Percentiles rank a stretch among this genome's conserved stretches.
These are phyloP conservation scores for Talaromyces proteolyticus DNA, from an alignment of 495 filamentous ascomycete species.

Conservation along the genomic window DNA sequence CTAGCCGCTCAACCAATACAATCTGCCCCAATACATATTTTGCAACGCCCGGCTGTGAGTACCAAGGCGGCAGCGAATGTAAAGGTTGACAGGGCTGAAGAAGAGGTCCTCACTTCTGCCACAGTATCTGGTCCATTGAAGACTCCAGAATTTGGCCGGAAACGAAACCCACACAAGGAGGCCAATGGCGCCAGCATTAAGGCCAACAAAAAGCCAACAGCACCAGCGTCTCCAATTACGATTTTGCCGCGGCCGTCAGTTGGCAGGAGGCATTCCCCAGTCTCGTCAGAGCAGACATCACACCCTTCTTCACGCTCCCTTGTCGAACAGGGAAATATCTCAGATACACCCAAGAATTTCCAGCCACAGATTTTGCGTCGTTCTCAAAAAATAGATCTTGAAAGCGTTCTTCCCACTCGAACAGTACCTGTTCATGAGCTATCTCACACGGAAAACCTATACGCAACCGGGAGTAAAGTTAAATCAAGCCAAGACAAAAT, in stretches of 20 bases:
- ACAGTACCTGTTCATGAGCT: slow-evolving; percentile 13
- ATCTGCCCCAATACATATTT: slow-evolving; percentile 24
- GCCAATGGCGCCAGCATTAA: slow-evolving; percentile 1
- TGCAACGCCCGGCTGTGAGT: slow-evolving; percentile 24
- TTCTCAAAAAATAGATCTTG: slow-evolving; percentile 31
- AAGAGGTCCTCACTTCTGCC: slow-evolving; percentile 26
- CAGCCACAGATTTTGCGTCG: slow-evolving; percentile 57
- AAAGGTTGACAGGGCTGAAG: slow-evolving; percentile 8
- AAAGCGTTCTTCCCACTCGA: slow-evolving; percentile 14
- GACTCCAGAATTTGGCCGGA: slow-evolving; percentile 40
- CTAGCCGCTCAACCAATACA: slow-evolving; percentile 25
- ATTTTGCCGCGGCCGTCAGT: slow-evolving; percentile 38
- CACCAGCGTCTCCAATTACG: slow-evolving; percentile 30
- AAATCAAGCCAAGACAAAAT: slow-evolving; percentile 2
- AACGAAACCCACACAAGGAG: background rate
- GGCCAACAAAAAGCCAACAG: background rate
- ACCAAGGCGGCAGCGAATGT: slow-evolving; percentile 11
- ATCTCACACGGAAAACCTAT: slow-evolving; percentile 12
- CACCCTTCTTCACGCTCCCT: slow-evolving; percentile 13
- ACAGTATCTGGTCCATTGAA: slow-evolving; percentile 48
- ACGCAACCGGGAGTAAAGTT: slow-evolving; percentile 12
- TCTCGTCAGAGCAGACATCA: slow-evolving; percentile 9
- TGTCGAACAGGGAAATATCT: slow-evolving; percentile 11
- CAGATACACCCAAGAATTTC: slow-evolving; percentile 41
- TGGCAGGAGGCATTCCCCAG: slow-evolving; percentile 23